Evolutionary conservation across 768 basidiomycete genomes (phyloP), one percentile per base, ranked within the genome.

Genomic region (Pleurotus sapidus): DNA sequence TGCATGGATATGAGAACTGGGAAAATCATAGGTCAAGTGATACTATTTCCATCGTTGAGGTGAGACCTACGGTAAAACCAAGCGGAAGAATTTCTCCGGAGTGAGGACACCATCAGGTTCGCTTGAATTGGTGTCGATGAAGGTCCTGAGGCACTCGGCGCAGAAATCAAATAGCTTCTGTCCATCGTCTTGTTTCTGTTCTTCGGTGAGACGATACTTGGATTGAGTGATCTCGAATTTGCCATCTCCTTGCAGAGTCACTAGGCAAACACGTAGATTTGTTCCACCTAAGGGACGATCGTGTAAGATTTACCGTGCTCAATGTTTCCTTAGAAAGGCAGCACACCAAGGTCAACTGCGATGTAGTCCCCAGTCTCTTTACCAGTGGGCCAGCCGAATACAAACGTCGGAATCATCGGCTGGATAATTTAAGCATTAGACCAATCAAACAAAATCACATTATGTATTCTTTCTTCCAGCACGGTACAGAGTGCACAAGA

Each of bases 181-280:
- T 5, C 95, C 97, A n/a, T 98, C 94, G 5, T 91, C 93, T 58
- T 97, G 94, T 72, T 99, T 99, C 71, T 98, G 97, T 66, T 98
- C 97, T 67, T 99, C 97, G 1, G 92, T 87, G 46, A 99, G 83
- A 50, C 95, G 89, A 73, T 98, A 98, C 72, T 99, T 99, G 37
- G 95, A 89, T 69, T 98, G 96, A 0, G 95, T 94, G 63, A 99
- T 89, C 74, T 98, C 95, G 70, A 98, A 99, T 77, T 96, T 95
- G 58, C 97, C 96, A 8, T 87, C 82, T 23, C 97, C 97, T 63
- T 90, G 86, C 2, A 99, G 77, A 25, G 87, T 91, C 49, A 99
- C 96, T 45, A 97, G 88, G 74, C 97, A 99, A 45, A 98, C 97
- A 45, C 97, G 94, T n/a, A 99, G 82, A 68, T 99, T 98, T 20